phyloP scores from a whole-genome alignment of 2,329 filamentous ascomycete genomes.

The Chaetomium strumarium region DNA sequence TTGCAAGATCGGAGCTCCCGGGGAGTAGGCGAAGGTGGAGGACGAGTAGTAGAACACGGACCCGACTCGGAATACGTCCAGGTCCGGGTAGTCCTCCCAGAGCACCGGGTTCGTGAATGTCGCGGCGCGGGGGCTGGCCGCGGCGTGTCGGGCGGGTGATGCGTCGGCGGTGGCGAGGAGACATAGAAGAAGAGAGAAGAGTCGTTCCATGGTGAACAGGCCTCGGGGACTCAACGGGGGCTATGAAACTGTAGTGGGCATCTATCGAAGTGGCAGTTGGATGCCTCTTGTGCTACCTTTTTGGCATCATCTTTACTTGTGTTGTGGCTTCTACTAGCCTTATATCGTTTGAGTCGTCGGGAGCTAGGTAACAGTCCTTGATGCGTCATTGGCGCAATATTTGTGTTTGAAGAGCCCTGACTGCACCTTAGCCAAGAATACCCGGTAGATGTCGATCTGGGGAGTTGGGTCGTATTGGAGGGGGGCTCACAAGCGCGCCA shows the following conservation, averaged over 20 bases:
- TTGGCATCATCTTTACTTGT: neutral
- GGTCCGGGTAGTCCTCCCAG: slow-evolving; percentile 50
- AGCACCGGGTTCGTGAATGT: slow-evolving; percentile 46
- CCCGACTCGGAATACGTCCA: slow-evolving; percentile 47
- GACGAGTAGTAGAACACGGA: slow-evolving; percentile 50
- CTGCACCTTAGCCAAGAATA: neutral
- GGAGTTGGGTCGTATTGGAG: neutral
- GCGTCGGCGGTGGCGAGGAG: neutral
- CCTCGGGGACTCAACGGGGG: too few species aligned
- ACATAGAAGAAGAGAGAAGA: neutral
- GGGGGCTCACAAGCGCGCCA: neutral
- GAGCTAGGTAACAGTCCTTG: neutral
- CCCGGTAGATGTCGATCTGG: neutral
- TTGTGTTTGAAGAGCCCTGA: neutral
- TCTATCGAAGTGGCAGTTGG: too few species aligned
- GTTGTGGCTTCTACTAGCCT: neutral
- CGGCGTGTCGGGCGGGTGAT: neutral
- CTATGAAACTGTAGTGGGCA: too few species aligned
- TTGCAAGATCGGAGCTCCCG: slow-evolving; percentile 50
- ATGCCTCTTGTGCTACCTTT: too few species aligned
- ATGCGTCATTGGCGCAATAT: neutral
- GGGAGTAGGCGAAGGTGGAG: slow-evolving; percentile 51
- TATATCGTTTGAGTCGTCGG: too few species aligned
- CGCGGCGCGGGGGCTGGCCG: neutral
- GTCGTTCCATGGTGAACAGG: neutral